Conservation (phyloP, 2,329 filamentous ascomycete genomes). For the Penicillium sp. region DNA sequence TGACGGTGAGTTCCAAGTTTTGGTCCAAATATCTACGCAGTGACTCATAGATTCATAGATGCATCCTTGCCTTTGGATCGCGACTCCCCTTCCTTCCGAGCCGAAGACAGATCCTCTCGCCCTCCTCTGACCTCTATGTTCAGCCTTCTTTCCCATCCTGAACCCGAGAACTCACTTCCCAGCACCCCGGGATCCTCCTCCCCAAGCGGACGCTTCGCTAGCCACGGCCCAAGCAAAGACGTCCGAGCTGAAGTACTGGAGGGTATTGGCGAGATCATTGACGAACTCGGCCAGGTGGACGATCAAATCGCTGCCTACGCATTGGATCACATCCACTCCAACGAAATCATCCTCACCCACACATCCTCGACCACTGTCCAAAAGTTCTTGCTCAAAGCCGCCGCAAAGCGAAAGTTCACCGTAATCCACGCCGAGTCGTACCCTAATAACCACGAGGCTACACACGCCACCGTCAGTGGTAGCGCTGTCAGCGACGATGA, state of each 20-base stretch:
- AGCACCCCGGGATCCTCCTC: constrained; percentile 36
- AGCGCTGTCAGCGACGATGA: constrained; percentile 49
- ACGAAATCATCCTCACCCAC: constrained; percentile 88
- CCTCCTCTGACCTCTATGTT: constrained; percentile 76
- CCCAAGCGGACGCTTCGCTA: constrained; percentile 33
- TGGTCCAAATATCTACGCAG: background rate
- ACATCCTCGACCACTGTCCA: constrained; percentile 84
- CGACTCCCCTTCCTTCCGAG: constrained; percentile 27
- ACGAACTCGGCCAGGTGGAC: constrained; percentile 89
- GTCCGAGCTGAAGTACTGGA: constrained; percentile 88
- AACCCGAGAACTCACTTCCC: constrained; percentile 44
- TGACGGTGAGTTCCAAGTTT: constrained; percentile 31
- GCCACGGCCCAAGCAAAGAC: constrained; percentile 52
- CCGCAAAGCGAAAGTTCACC: constrained; percentile 86
- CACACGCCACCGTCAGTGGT: constrained; percentile 62
- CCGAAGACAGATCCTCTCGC: constrained; percentile 44
- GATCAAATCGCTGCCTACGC: constrained; percentile 88
- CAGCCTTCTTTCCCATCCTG: constrained; percentile 73
- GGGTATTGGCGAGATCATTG: constrained; percentile 92
- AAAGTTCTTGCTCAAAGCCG: constrained; percentile 82
- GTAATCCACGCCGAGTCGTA: constrained; percentile 76
- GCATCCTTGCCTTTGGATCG: constrained; percentile 28
- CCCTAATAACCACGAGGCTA: constrained; percentile 65
- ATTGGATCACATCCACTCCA: constrained; percentile 87
- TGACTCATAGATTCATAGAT: constrained; percentile 24